Base-by-base conservation (phyloP, 805 yeast genomes). In the Lipomyces yamanashiensis region DNA sequence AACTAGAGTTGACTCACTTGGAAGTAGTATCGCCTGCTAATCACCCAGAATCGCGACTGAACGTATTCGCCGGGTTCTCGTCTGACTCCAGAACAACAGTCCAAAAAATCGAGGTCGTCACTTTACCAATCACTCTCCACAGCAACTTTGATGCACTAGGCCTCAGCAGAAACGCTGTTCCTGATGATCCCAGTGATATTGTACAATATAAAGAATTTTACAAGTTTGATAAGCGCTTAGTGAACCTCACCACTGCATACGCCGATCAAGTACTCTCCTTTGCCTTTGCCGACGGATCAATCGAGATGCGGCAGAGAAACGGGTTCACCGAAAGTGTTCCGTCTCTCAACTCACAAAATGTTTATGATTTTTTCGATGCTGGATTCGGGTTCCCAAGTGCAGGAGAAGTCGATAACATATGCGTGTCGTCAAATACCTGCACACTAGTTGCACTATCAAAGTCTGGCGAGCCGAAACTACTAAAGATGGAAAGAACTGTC, bases 371-470 rank as follows among this genome's bases (percentile, higher is more conserved):
- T 19, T 72, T 50, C 64, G 71, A 47, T 28, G 76, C 61, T 21
- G 71, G 68, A 36, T 73, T 43, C 63, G 53, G 62, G 21, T 67
- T 73, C 48, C 68, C 73, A 2, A 21, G 57, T 47, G 36, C 57
- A 44, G 54, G 49, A 66, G 62, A 51, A 8, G 63, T 71, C 1
- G 33, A 64, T 0, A 70, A 70, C 23, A 59, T 75, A 2, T 70
- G 74, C 51, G 17, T 78, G 0, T 77, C 80, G 0, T 78, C 79
- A 0, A 76, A 75, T 39, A 56, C 70, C 48, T 67, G 67, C 33
- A 71, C 75, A 1, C 71, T 67, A 51, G 75, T 73, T 6, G 68
- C 71, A 50, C 44, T 70, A 7, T 36, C 21, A 56, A 50, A 39
- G 41, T 56, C 36, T 23, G 68, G 64, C 33, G 68, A 56, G 23